These are phyloP conservation scores for Garcia nutans DNA, from an alignment of 345 rosid genomes.

Conservation along the genomic window DNA sequence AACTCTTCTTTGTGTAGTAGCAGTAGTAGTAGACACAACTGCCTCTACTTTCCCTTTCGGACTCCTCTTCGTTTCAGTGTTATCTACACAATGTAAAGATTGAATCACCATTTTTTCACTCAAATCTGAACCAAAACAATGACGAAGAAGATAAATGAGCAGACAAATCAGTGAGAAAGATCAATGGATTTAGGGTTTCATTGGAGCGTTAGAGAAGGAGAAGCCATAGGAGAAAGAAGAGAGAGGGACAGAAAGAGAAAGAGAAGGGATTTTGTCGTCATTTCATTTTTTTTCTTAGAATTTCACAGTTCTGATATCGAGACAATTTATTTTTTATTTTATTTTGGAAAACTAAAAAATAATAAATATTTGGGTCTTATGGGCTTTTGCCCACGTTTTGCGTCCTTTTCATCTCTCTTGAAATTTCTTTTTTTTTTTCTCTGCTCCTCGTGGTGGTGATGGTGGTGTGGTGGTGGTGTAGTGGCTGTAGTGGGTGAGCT, in stretches of 20 bases:
- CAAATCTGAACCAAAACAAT: neutral
- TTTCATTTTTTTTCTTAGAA: neutral
- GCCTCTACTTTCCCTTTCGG: neutral
- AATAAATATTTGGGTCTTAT: neutral
- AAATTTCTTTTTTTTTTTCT: too few species aligned
- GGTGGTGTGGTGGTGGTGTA: too few species aligned
- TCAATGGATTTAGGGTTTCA: neutral
- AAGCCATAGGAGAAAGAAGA: neutral
- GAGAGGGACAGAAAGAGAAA: neutral
- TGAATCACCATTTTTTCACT: neutral
- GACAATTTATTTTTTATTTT: neutral
- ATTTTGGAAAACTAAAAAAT: too few species aligned
- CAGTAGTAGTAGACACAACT: neutral
- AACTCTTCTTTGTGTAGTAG: constrained; percentile 24
- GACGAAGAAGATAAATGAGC: too few species aligned
- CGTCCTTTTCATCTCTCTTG: constrained; percentile 2
- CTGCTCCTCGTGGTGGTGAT: neutral
- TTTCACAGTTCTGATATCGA: neutral
- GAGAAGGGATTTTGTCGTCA: neutral
- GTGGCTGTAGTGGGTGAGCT: too few species aligned
- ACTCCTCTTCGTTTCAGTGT: neutral
- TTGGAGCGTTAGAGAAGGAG: neutral
- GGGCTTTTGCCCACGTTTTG: constrained; percentile 6
- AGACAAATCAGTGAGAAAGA: too few species aligned
- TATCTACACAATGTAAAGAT: constrained; percentile 13